Conservation (phyloP, 306 rosid species). For the Lathyrus oleraceus region DNA sequence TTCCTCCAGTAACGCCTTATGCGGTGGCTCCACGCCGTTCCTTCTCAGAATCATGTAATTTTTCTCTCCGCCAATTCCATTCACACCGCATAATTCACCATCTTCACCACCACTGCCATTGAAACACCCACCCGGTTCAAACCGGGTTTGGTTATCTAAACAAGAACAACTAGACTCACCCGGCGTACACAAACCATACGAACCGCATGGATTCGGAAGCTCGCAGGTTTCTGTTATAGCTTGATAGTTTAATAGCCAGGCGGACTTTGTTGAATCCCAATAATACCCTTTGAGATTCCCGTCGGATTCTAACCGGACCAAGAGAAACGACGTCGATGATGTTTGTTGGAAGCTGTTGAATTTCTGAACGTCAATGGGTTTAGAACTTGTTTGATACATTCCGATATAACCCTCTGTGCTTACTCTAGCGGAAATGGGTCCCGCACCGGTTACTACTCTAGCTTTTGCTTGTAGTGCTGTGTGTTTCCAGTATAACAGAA, state of each 20-base stretch:
- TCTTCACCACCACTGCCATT: constrained; percentile 15
- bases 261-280: constrained; percentile 60
- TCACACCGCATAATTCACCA: constrained; percentile 55
- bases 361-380: constrained; percentile 64
- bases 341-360: constrained; percentile 59
- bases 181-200: constrained; percentile 76
- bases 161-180: constrained; percentile 67
- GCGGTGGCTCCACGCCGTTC: constrained; percentile 64
- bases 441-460: constrained; percentile 44
- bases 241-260: constrained; percentile 55
- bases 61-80: constrained; percentile 24
- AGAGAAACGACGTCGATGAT: constrained; percentile 42
- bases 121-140: constrained; percentile 46
- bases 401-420: constrained; percentile 67
- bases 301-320: constrained; percentile 61
- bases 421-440: constrained; percentile 66
- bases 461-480: constrained; percentile 60
- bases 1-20: constrained; percentile 49
- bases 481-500: constrained; percentile 61
- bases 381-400: constrained; percentile 67
- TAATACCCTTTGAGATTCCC: constrained; percentile 75
- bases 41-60: constrained; percentile 52
- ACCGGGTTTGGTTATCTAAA: constrained; percentile 58
- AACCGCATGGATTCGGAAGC: constrained; percentile 76
- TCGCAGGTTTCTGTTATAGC: constrained; percentile 65